phyloP scores from a whole-genome alignment of 2,329 filamentous ascomycete genomes.

The Aureobasidium mangrovei region DNA sequence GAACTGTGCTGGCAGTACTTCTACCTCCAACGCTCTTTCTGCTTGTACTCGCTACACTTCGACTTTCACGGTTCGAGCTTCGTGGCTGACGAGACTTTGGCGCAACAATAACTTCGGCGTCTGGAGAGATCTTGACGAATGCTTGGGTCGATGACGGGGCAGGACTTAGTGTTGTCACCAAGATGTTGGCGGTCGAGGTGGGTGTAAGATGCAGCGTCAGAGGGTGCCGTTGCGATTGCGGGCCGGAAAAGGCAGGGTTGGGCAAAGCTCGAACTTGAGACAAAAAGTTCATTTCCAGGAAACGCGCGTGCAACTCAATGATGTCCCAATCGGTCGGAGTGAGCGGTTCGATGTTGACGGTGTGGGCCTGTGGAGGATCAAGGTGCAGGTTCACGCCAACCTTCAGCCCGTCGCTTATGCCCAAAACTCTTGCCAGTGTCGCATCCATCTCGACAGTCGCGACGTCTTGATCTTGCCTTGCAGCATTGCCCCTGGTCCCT shows the following conservation, averaged over 20 bases:
- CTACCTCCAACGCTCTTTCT: conserved; percentile 63
- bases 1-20: conserved; percentile 63
- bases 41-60: conserved; percentile 71
- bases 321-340: conserved; percentile 54
- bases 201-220: conserved; percentile 89
- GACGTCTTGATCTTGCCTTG: conserved; percentile 64
- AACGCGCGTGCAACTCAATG: conserved; percentile 92
- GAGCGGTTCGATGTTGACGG: conserved; percentile 91
- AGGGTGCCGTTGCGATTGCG: conserved; percentile 56
- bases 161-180: conserved; percentile 74
- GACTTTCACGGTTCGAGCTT: conserved; percentile 59
- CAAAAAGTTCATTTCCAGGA: conserved; percentile 86
- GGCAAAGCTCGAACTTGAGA: conserved; percentile 88
- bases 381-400: conserved; percentile 64
- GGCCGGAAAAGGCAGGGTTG: conserved; percentile 58
- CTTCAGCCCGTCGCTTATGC: conserved; percentile 73
- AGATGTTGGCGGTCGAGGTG: conserved; percentile 89
- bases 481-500: conserved; percentile 34
- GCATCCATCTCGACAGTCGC: conserved; percentile 78
- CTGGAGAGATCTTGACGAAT: conserved; percentile 87
- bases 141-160: conserved; percentile 56
- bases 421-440: conserved; percentile 68
- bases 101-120: conserved; percentile 94
- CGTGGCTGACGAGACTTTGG: conserved; percentile 73
- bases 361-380: conserved; percentile 84